phyloP scores from a whole-genome alignment of 805 yeast species.

The Ogataea pini region DNA sequence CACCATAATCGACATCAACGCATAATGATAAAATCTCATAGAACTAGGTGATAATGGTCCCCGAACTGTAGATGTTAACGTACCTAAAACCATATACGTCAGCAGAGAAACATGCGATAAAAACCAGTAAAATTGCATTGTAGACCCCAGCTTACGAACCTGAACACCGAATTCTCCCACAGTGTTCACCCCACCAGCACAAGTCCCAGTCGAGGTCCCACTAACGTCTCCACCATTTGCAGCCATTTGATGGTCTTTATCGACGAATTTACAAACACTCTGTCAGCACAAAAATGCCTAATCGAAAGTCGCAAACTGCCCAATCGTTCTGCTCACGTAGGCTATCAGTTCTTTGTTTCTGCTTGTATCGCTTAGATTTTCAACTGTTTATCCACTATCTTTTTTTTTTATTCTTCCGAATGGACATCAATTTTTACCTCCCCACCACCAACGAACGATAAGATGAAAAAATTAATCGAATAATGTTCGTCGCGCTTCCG shows the following conservation, averaged over 20 bases:
- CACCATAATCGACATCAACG: conserved; percentile 53
- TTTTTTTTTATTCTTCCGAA: neutral
- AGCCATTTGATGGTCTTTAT: neutral
- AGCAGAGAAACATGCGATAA: conserved; percentile 58
- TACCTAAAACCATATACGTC: conserved; percentile 41
- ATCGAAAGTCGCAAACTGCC: neutral
- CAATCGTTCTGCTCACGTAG: too few species aligned
- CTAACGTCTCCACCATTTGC: conserved; percentile 6
- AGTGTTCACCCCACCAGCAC: neutral
- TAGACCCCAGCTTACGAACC: conserved; percentile 28
- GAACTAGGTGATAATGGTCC: conserved; percentile 33
- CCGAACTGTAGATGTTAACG: conserved; percentile 44
- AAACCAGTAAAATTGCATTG: conserved; percentile 73
- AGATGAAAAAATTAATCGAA: neutral
- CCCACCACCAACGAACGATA: too few species aligned
- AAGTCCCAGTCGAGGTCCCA: neutral
- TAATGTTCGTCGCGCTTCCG: neutral
- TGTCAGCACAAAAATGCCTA: neutral
- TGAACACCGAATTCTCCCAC: conserved; percentile 7
- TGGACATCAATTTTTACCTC: neutral
- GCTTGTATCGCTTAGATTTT: too few species aligned
- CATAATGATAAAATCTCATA: conserved; percentile 39
- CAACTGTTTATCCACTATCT: neutral
- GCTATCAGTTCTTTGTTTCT: too few species aligned
- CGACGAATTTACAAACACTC: neutral